Evolutionary conservation across 371 early-diverging fungal genomes (phyloP), one percentile per base, ranked within the genome.

Genomic region (Mucor lusitanicus): DNA sequence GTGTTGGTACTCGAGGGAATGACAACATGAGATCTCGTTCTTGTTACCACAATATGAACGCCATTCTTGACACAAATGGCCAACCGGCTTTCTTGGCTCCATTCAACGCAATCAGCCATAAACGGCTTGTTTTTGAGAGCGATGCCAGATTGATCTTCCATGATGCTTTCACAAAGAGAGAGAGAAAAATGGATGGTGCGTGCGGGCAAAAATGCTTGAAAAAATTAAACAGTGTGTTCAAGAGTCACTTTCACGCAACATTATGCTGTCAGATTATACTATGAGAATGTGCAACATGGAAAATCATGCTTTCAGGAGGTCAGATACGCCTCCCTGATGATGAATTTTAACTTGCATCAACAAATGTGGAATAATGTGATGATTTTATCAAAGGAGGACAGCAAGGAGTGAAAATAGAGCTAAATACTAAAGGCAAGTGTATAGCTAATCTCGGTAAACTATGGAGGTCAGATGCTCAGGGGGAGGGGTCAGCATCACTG

Each of bases 31-130:
- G 56, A 17, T 17, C 13, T 37, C 19, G 13, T 25, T 35, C 17
- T 17, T 12, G 11, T 40, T 64, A 78, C 79, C 72, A 78, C 27
- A 63, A 78, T 71, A 61, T 78, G 74, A 39, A 78, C 65, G 17
- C 57, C 44, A 17, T 35, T 59, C 13, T 69, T 65, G 32, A 73
- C 30, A 46, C 76, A 75, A 19, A 75, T 42, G 17, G 61, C 60
- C 3, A 78, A 25, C 28, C 72, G 68, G 3, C 72, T 61, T 15
- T 75, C 76, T 19, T 78, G 70, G 37, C 62, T 73, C 66, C 73
- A 71, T 25, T 68, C 42, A 27, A 73, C 58, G 39, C 68, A 61
- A 32, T 75, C 65, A 17, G 17, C 3, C 13, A 69, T 27, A 30
- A 61, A 67, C 3, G 76, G 78, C 23, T 61, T 61, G 21, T 54